Conservation (phyloP, 768 basidiomycete species). For the Mycena floridula region DNA sequence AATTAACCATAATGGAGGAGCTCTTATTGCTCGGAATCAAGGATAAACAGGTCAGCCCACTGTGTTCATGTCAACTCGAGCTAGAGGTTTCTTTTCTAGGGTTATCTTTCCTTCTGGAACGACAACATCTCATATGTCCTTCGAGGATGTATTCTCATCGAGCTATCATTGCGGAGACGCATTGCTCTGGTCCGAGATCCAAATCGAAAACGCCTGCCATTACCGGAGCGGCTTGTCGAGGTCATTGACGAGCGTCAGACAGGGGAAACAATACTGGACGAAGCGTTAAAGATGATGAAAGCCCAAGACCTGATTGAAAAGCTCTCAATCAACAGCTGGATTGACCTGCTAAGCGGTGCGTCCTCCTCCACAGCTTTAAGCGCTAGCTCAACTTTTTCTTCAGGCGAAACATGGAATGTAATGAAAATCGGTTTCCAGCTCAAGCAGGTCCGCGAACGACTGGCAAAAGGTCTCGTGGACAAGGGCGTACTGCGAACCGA, state of each 20-base stretch:
- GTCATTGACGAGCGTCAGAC: slow-evolving; percentile 91
- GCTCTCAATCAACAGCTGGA: slow-evolving; percentile 85
- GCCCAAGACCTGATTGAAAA: slow-evolving; percentile 39
- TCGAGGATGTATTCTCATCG: slow-evolving; percentile 96
- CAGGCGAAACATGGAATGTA: slow-evolving; percentile 99
- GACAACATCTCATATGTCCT: slow-evolving; percentile 99
- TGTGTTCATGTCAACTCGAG: too few species aligned
- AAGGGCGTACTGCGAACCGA: slow-evolving; percentile 99
- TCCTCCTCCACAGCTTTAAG: slow-evolving; percentile 10
- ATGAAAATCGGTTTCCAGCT: slow-evolving; percentile 99
- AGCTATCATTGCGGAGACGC: slow-evolving; percentile 90
- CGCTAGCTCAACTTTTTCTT: neutral
- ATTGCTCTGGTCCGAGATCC: slow-evolving; percentile 90
- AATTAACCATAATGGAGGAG: slow-evolving; percentile 95
- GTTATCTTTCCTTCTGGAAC: slow-evolving; percentile 98
- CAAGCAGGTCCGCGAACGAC: slow-evolving; percentile 95
- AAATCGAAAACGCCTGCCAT: slow-evolving; percentile 60
- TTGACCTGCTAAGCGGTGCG: slow-evolving; percentile 90
- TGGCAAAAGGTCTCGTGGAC: slow-evolving; percentile 96
- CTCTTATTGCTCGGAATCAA: slow-evolving; percentile 89
- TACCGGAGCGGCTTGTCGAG: slow-evolving; percentile 82
- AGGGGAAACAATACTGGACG: slow-evolving; percentile 94
- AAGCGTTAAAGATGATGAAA: slow-evolving; percentile 96
- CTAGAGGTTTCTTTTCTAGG: slow-evolving; percentile 27
- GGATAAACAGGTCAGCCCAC: slow-evolving; percentile 89